Evolutionary conservation across 257 asterid species (phyloP), one percentile per base, ranked within the genome.

Genomic region (Dorcoceras hygrometricum): DNA sequence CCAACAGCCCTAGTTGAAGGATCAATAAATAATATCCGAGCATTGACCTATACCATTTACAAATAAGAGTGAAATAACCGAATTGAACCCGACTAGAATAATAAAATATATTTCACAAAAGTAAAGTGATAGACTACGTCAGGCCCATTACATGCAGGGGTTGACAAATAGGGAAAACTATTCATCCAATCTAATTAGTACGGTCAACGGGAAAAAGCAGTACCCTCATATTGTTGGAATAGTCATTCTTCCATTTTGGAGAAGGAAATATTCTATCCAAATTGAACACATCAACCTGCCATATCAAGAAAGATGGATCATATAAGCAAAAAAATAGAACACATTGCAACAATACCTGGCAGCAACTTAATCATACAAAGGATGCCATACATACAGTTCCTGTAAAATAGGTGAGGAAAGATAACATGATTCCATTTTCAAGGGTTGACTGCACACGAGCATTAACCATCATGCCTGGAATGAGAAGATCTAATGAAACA

Each of bases 401-500:
- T 8, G 96, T 87, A 66, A 94, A 94, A 78, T 90, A 94, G 8
- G 93, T 80, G 56, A 94, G 97, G 78, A 94, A 94, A 57, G 96
- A 87, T 64, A 94, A 71, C 86, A 90, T 75, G 77, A 90, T 59
- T 57, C 99, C 99, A 83, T 90, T 94, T 72, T 88, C 97, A 26
- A 90, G 93, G 57, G 85, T 81, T 70, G 99, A 82, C 75, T 73
- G 81, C 65, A 94, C 99, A 70, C 84, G 84, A 64, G 97, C 93
- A 77, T 87, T 89, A 79, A 94, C 96, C 97, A 94, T 76, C 99
- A 94, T 94, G 76, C 99, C 99, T 39, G 99, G 99, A 79, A 81
- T 81, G 61, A 94, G 97, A 80, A 88, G 91, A 82, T 94, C 99
- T 66, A 94, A 84, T 62, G 99, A 94, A 50, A 94, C 79, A 55